phyloP scores from a whole-genome alignment of 371 early-diverging fungal species.

The Mucor lusitanicus region DNA sequence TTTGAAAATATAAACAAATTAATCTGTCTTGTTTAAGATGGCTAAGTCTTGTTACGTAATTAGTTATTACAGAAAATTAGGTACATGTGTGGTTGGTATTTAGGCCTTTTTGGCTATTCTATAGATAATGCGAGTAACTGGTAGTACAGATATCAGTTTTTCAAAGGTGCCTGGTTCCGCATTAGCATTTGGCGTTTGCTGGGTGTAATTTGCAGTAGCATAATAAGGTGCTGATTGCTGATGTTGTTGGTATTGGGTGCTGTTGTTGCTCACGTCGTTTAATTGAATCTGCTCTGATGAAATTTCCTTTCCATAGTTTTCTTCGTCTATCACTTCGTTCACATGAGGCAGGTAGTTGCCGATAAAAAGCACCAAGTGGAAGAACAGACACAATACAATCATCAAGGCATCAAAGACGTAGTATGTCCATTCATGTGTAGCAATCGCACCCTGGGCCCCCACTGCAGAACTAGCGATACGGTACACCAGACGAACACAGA shows the following conservation, averaged over 20 bases:
- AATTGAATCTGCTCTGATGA: neutral
- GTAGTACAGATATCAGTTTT: neutral
- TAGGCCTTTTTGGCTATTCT: neutral
- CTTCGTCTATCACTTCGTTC: neutral
- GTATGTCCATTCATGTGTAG: constrained; percentile 3
- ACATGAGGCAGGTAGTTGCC: constrained; percentile 1
- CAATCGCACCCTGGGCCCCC: neutral
- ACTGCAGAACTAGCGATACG: neutral
- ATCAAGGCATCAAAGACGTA: constrained; percentile 12
- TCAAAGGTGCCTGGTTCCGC: neutral
- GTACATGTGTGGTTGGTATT: neutral
- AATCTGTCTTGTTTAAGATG: no score
- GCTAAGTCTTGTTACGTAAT: no score
- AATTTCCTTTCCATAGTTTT: neutral
- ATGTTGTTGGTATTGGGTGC: neutral
- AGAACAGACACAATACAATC: neutral
- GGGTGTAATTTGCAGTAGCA: no score
- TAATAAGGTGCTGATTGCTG: neutral
- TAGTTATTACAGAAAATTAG: no score
- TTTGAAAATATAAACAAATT: no score
- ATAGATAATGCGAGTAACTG: neutral
- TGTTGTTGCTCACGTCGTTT: neutral
- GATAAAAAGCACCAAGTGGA: constrained; percentile 1
- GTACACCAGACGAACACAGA: constrained; percentile 1
- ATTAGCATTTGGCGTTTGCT: neutral